These are phyloP conservation scores for Arachis stenosperma DNA, from an alignment of 306 rosid species.

Conservation along the genomic window DNA sequence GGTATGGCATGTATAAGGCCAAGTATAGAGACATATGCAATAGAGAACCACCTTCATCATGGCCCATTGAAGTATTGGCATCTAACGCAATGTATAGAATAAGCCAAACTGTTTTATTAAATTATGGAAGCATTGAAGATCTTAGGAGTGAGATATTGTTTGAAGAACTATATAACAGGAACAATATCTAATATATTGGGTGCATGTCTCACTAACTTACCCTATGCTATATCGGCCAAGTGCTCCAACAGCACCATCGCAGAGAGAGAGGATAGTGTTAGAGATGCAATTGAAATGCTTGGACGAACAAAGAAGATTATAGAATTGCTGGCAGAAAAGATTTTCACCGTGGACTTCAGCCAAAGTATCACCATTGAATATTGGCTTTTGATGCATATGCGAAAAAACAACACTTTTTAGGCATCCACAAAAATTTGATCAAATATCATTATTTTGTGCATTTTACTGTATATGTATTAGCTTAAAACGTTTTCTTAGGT, in stretches of 20 bases:
- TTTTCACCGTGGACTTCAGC: conserved; percentile 39
- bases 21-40: conserved; percentile 36
- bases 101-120: conserved; percentile 57
- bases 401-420: too few relatives aligned
- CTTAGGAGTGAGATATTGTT: conserved; percentile 45
- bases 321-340: conserved; percentile 52
- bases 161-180: conserved; percentile 42
- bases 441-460: too few relatives aligned
- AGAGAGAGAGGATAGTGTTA: conserved; percentile 69
- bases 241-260: conserved; percentile 62
- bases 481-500: too few relatives aligned
- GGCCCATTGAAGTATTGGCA: conserved; percentile 66
- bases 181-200: conserved; percentile 70
- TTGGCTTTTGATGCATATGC: conserved; percentile 61
- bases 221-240: conserved; percentile 47
- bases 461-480: too few relatives aligned
- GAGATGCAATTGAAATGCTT: conserved; percentile 61
- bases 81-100: conserved; percentile 83
- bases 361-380: conserved; percentile 57
- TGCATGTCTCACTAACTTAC: conserved; percentile 74
- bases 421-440: too few relatives aligned
- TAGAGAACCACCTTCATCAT: conserved; percentile 54
- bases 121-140: conserved; percentile 33
- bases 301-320: conserved; percentile 68
- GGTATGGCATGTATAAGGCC: conserved; percentile 44